Base-by-base conservation (phyloP, 108 stramenopile genomes). In the Nitzschia palea region DNA sequence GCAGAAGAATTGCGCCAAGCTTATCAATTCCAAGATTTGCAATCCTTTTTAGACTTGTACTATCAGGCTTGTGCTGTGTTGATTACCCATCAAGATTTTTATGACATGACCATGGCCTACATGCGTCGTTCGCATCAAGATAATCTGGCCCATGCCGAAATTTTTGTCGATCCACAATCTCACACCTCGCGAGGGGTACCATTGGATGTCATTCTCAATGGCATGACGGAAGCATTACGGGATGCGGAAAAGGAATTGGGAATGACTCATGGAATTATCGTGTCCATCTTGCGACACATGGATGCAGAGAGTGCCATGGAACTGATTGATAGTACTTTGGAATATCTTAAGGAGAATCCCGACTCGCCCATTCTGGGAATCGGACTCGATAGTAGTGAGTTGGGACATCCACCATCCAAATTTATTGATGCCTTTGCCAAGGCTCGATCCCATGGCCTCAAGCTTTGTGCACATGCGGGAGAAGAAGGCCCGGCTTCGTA, bases 81-180 rank as follows among this genome's bases (percentile, higher is more conserved):
- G 40, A 4, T 45, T 9, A 50, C 62, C 18, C 37, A 73, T 23
- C 50, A 59, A 54, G 79, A 80, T 47, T 80, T 80, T 34, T 75
- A 71, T 47, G 74, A 80, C 29, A 45, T 75, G 52, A 63, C 79
- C 27, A 55, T 65, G 69, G 73, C 69, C 17, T 80, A 75, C 57
- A 36, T 80, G 35, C 33, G 28, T 14, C 57, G 67, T 12, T 69
- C 65, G 4, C 54, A 65, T 29, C 14, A 58, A 35, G 74, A 80
- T 18, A 71, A 75, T 55, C 36, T 80, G 18, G 61, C 33, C 23
- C 74, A 80, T 50, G 74, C 57, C 1, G 79, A 80, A 30, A 45
- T 80, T 32, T 80, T 80, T 74, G 74, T 80, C n/a, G 79, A 80
- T 56, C 79, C 79, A 4, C 79, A 80, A 45, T 34, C 69, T 26